Evolutionary conservation across 2,329 filamentous ascomycete species (phyloP), one percentile per base, ranked within the genome.

Genomic region (Aschersonia sp.): DNA sequence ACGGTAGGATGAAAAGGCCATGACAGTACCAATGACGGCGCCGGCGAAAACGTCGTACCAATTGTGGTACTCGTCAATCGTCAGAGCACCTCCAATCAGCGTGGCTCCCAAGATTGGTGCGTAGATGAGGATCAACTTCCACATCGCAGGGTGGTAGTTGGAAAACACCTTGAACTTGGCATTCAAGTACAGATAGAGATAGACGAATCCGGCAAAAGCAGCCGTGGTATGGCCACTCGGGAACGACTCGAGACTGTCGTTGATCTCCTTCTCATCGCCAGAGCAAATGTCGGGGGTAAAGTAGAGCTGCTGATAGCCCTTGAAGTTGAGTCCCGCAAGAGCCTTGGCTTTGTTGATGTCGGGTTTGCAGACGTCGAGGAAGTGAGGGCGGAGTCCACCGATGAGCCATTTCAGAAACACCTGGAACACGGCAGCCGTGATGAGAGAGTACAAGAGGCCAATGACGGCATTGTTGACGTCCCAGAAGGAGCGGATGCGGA

Each of bases 341-440:
- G 46, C 51, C 6, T 47, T 48, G 6, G 54, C 55, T 31, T 50
- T 50, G 40, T 32, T 52, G 8, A 56, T 30, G 30, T 63, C 60
- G 0, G 81, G 83, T 60, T 81, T 74, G 71, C 82, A 87, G 47
- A 84, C 81, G 29, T 70, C 71, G 22, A 87, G 70, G 66, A 86
- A 87, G 60, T 85, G 79, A 1, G 83, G 83, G n/a, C 81, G 73
- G 22, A 83, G 66, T 11, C 82, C 83, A 11, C 83, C 83, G 52
- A 87, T 85, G 42, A 87, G 73, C 73, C 76, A 82, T 64, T 87
- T 87, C 60, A 87, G 56, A 57, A 86, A 81, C 54, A 87, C 82
- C 57, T 87, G 83, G 66, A 87, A 85, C 45, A 87, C 76, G n/a
- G 81, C 79, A 4, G 80, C 80, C 5, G 73, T 69, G 63, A 86